Percentiles rank a stretch among this genome's conserved stretches.
Evolutionary conservation across 805 yeast genomes (phyloP).

Genomic region (Nakazawaea ambrosiae): DNA sequence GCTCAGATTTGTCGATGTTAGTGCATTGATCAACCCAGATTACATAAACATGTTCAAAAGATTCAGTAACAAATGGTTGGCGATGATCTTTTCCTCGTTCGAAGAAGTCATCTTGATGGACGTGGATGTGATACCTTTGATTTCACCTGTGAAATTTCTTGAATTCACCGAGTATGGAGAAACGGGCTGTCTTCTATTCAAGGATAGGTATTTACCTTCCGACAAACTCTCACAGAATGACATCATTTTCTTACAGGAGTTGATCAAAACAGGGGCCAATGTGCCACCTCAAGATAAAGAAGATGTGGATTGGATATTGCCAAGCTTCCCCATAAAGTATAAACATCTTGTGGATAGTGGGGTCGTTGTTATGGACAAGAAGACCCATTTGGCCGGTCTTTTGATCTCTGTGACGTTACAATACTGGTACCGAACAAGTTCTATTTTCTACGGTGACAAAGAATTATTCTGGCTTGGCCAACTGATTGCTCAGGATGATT

Average conservation of each 20-base stretch:
- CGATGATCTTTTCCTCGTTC: slow-evolving; percentile 50
- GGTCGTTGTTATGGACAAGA: slow-evolving; percentile 38
- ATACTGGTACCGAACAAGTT: slow-evolving; percentile 32
- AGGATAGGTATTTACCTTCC: slow-evolving; percentile 33
- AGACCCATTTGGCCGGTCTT: slow-evolving; percentile 41
- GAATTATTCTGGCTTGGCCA: slow-evolving; percentile 73
- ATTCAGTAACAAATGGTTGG: slow-evolving; percentile 42
- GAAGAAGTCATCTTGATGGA: slow-evolving; percentile 49
- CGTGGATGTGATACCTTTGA: slow-evolving; percentile 39
- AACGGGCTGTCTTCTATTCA: slow-evolving; percentile 37
- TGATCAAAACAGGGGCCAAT: neutral
- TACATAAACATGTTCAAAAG: slow-evolving; percentile 19
- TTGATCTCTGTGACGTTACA: slow-evolving; percentile 35
- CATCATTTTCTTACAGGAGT: slow-evolving; percentile 32
- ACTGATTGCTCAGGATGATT: slow-evolving; percentile 46
- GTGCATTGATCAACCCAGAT: slow-evolving; percentile 17
- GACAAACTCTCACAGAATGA: slow-evolving; percentile 23
- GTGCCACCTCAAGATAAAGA: slow-evolving; percentile 28
- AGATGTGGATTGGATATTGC: slow-evolving; percentile 32
- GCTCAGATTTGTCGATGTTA: slow-evolving; percentile 25
- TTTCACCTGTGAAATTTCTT: slow-evolving; percentile 29
- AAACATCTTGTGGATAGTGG: slow-evolving; percentile 45
- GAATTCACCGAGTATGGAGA: slow-evolving; percentile 24
- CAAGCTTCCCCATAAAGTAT: neutral
- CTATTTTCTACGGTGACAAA: slow-evolving; percentile 70